A percentile compares a stretch with the other conserved stretches of the same genome.
Conservation (phyloP, 305 asterid genomes). For the Caryopteris hybrid region DNA sequence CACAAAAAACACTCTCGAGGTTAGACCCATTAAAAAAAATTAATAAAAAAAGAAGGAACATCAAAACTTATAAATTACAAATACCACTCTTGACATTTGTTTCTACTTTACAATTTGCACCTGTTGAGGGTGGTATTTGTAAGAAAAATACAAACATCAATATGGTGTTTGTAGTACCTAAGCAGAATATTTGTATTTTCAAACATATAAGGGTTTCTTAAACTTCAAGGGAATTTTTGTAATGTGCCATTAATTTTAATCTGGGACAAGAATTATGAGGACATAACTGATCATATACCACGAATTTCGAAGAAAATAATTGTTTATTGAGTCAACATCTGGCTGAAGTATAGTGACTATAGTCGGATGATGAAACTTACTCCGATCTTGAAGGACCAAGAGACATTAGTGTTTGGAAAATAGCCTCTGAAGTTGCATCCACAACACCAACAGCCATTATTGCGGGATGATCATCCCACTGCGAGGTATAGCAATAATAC, state of each 20-base stretch:
- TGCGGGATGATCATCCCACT: slow-evolving; percentile 99
- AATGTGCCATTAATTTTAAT: background rate
- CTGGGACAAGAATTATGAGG: slow-evolving; percentile 1
- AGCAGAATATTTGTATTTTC: too few species aligned
- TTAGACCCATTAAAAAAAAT: too few species aligned
- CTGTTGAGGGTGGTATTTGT: too few species aligned
- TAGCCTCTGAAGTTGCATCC: slow-evolving; percentile 89
- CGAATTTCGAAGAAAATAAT: background rate
- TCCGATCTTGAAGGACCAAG: slow-evolving; percentile 98
- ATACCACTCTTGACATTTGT: too few species aligned
- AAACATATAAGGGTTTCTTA: too few species aligned
- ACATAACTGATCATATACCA: background rate
- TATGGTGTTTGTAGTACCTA: too few species aligned
- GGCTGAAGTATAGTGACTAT: slow-evolving; percentile 9
- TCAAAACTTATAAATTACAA: too few species aligned
- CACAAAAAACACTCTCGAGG: too few species aligned
- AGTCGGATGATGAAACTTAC: slow-evolving; percentile 42
- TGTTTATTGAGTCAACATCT: background rate
- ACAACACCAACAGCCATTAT: slow-evolving; percentile 98
- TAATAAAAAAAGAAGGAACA: too few species aligned
- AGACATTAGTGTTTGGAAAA: slow-evolving; percentile 95
- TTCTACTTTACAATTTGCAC: too few species aligned
- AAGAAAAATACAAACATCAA: too few species aligned
- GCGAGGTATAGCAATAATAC: slow-evolving; percentile 24
- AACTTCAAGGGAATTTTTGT: background rate